Evolutionary conservation across 352 stramenopile genomes (phyloP).

Genomic region (Globisporangium paroecandrum): DNA sequence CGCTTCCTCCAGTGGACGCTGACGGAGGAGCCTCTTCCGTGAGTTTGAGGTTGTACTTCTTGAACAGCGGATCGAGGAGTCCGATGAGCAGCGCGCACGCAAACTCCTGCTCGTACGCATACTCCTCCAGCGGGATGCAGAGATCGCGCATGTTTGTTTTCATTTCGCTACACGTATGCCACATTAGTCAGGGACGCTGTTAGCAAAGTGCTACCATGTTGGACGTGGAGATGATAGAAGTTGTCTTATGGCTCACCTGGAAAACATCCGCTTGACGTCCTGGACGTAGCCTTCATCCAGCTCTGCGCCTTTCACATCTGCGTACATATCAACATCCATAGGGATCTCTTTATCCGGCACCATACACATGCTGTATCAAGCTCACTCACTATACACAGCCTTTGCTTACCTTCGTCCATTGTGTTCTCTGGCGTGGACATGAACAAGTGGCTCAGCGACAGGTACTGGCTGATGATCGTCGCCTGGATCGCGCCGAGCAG

Average conservation of each 20-base stretch:
- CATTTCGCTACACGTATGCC: constrained; percentile 60
- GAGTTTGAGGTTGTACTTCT: constrained; percentile 62
- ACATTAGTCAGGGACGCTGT: neutral
- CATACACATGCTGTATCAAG: neutral
- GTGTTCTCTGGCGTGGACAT: constrained; percentile 77
- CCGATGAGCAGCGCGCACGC: constrained; percentile 65
- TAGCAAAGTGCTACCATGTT: neutral
- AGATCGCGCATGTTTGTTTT: constrained; percentile 80
- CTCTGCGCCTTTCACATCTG: constrained; percentile 34
- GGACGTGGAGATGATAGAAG: neutral
- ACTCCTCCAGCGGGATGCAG: constrained; percentile 80
- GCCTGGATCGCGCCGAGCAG: constrained; percentile 66
- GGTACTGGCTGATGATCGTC: constrained; percentile 61
- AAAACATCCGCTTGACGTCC: constrained; percentile 60
- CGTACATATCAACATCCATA: constrained; percentile 8
- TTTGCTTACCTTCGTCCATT: constrained; percentile 41
- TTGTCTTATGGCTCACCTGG: constrained; percentile 20
- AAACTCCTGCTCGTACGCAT: constrained; percentile 80
- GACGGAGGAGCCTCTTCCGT: constrained; percentile 5
- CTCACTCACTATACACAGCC: neutral
- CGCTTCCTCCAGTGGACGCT: neutral
- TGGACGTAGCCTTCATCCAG: constrained; percentile 71
- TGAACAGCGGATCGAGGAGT: constrained; percentile 65
- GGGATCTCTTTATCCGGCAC: neutral
- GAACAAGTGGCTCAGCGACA: constrained; percentile 69